phyloP scores from a whole-genome alignment of 345 rosid species.

The Bruguiera sexangula region DNA sequence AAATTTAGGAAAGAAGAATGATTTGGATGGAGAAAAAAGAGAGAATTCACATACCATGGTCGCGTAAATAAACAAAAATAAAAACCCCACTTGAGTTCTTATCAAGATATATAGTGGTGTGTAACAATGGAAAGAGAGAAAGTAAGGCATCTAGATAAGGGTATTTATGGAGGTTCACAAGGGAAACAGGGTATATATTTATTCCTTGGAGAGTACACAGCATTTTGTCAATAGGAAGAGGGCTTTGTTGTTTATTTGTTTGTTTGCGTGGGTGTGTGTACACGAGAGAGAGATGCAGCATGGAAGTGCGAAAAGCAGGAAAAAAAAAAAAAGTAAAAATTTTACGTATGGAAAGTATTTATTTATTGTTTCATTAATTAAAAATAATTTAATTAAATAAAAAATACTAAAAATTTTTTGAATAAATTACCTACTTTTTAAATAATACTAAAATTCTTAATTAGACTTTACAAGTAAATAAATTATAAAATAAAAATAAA shows the following conservation, averaged over 20 bases:
- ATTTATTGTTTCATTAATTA: too few species aligned
- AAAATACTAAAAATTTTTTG: too few species aligned
- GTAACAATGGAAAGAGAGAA: constrained; percentile 18
- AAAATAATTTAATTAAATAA: too few species aligned
- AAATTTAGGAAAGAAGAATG: not conserved
- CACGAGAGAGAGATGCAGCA: not conserved
- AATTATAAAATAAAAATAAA: too few species aligned
- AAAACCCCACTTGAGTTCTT: constrained; percentile 12
- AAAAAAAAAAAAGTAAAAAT: too few species aligned
- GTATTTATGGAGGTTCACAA: constrained; percentile 68
- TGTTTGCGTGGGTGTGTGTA: not conserved
- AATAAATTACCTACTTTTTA: too few species aligned
- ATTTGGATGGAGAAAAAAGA: not conserved
- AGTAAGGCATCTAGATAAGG: constrained; percentile 34
- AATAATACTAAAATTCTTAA: too few species aligned
- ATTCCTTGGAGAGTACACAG: constrained; percentile 45
- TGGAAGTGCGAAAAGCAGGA: too few species aligned
- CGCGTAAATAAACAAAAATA: constrained; percentile 22
- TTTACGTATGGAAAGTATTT: too few species aligned
- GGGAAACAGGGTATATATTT: constrained; percentile 43
- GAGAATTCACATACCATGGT: constrained; percentile 49
- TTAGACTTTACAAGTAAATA: too few species aligned
- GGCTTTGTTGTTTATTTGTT: too few species aligned
- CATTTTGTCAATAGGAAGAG: constrained; percentile 20
- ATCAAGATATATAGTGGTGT: constrained; percentile 1